Evolutionary conservation across 2,329 filamentous ascomycete species (phyloP).

Genomic region (Hypoxylon rubiginosum): DNA sequence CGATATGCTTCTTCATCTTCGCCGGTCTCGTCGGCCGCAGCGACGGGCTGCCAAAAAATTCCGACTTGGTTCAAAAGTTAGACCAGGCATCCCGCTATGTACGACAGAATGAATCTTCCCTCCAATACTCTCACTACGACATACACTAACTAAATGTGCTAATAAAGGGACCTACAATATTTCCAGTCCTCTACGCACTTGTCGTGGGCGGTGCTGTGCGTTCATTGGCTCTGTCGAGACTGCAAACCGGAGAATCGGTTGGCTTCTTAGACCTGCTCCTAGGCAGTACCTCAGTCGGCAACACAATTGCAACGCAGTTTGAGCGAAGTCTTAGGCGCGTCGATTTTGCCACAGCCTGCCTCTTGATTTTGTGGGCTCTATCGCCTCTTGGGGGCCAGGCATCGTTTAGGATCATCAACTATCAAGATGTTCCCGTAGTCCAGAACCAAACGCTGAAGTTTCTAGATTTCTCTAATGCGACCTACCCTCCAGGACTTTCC

Average conservation of each 20-base stretch:
- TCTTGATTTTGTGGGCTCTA: constrained; percentile 6
- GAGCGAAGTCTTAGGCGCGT: constrained; percentile 6
- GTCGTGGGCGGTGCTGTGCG: constrained; percentile 12
- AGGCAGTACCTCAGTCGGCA: constrained; percentile 12
- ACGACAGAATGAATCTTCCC: no score
- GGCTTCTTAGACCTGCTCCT: constrained; percentile 12
- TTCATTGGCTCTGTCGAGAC: constrained; percentile 12
- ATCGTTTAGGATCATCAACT: constrained; percentile 8
- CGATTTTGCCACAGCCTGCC: not conserved
- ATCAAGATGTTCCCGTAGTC: constrained; percentile 1
- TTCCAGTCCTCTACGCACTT: constrained; percentile 14
- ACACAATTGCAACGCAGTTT: constrained; percentile 13
- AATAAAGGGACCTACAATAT: constrained; percentile 8
- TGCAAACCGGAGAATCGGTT: constrained; percentile 13
- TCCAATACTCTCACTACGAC: not conserved
- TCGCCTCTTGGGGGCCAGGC: constrained; percentile 18
- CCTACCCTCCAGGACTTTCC: not conserved
- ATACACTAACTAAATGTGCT: not conserved
- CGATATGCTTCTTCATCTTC: constrained; percentile 10
- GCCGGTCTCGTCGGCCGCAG: not conserved
- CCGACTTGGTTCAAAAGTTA: constrained; percentile 5
- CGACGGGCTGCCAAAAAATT: not conserved
- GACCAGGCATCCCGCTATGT: constrained; percentile 15
- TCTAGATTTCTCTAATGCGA: constrained; percentile 12
- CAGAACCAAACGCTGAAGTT: constrained; percentile 1